Evolutionary conservation across 768 basidiomycete genomes (phyloP), one percentile per base, ranked within the genome.

Genomic region (Amanita exitialis): DNA sequence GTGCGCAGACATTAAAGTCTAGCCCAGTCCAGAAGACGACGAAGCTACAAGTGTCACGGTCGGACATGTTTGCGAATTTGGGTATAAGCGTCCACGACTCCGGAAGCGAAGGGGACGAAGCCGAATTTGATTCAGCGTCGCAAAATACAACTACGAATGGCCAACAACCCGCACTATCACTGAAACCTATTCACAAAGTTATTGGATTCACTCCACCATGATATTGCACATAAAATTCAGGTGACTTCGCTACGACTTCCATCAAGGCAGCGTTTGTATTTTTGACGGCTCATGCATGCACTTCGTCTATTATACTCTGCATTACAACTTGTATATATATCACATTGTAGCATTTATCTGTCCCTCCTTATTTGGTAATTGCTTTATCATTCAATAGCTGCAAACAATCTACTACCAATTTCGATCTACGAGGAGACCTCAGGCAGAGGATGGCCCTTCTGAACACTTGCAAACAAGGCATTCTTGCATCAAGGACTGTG

Each of bases 1-100:
- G 73, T 39, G 76, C 76, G 1, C 64, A 70, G 37, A 63, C 70
- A 8, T 69, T 88, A 41, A 74, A 73, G 53, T 75, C 75, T 12
- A 69, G 68, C 51, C 71, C 70, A 0, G 65, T 62, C 7, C 70
- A 70, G 61, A 72, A 72, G 28, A 30, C 20, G 9, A 41, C 42
- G 2, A 51, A 44, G 34, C 41, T 51, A 2, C 23, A 51, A 15
- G 43, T 36, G 43, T 35, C 42, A 8, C 50, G 37, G 32, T 41
- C 50, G 15, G 43, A 51, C 16, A 44, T 51, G 43, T 35, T 51
- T 23, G 32, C 38, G 25, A 50, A 43, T 13, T 8, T 50, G 8
- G 49, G 25, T 15, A 28, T 15, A 36, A 41, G 23, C 27, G 27
- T 38, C 6, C 27, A 34, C 3, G 34, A 50, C 34, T 30, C 49